Conservation (phyloP, 371 early-diverging fungal genomes). For the Zopfochytrium polystomum region DNA sequence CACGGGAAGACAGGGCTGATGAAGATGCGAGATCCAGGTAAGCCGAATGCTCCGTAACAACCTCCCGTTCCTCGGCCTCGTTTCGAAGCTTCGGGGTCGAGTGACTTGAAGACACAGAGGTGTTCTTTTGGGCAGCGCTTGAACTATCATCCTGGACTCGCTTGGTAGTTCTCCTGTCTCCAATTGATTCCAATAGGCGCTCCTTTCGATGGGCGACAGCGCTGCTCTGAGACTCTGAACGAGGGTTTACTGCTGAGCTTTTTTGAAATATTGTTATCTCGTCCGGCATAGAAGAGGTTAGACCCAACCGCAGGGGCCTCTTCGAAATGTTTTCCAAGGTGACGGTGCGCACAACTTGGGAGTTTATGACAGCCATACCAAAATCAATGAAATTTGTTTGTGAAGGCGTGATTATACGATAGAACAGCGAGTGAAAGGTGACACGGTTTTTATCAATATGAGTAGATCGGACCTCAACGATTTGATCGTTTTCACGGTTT, state of each 20-base stretch:
- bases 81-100: neutral
- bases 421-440: conserved; percentile 94
- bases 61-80: neutral
- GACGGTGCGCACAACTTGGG: conserved; percentile 76
- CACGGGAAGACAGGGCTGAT: neutral
- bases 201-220: conserved; percentile 30
- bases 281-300: conserved; percentile 64
- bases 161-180: conserved; percentile 29
- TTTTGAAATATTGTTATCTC: conserved; percentile 59
- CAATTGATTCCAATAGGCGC: conserved; percentile 40
- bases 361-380: conserved; percentile 79
- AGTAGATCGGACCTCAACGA: conserved; percentile 85
- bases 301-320: conserved; percentile 37
- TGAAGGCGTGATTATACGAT: conserved; percentile 84
- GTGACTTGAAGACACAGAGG: neutral
- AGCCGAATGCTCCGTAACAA: neutral
- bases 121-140: neutral
- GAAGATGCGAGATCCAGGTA: conserved; percentile 3
- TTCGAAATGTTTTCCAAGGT: conserved; percentile 78
- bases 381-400: conserved; percentile 92
- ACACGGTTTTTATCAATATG: conserved; percentile 95
- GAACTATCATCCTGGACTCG: neutral
- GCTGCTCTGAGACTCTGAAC: neutral
- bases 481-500: conserved; percentile 86
- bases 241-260: neutral